Evolutionary conservation across 345 rosid genomes (phyloP), one percentile per base, ranked within the genome.

Genomic region (Adansonia digitata): DNA sequence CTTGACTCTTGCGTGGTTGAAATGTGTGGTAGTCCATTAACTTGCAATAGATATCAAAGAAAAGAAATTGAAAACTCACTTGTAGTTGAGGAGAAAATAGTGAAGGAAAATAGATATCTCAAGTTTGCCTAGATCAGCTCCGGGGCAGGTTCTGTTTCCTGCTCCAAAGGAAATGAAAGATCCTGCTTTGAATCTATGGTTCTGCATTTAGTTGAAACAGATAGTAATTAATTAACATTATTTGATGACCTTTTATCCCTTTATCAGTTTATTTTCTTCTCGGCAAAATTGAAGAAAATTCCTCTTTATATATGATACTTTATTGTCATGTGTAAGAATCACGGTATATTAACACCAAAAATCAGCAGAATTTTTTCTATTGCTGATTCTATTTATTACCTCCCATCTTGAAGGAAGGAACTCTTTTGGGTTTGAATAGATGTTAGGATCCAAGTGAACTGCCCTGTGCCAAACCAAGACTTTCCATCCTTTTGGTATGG

Each of bases 381-480:
- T 55, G 5, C 3, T 9, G 29, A 56, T 24, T 26, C 31, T 24
- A 64, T 31, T 80, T 72, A 82, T 80, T 72, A 82, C 90, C 69
- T 85, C 84, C 92, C 92, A 88, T 82, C 87, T 83, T 2, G 78
- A 77, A 71, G 92, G 87, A 81, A 79, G 40, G 42, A 83, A 85
- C 29, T 76, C 45, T 22, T 63, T 77, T 7, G 88, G 92, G 61
- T 84, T 60, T 2, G 79, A 57, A 62, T 77, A 85, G 59, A 64
- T 71, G 51, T 83, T 79, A 69, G 85, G 77, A 77, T 86, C 82
- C 64, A 56, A 5, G 60, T 53, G 61, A 67, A 53, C 10, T 20
- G 43, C 66, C 56, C 46, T 64, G 0, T 15, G 17, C 55, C 77
- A 78, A 26, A 74, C 61, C 35, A 67, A 51, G 49, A 73, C 40